phyloP scores from a whole-genome alignment of 257 asterid genomes.

The Nicotiana undulata region DNA sequence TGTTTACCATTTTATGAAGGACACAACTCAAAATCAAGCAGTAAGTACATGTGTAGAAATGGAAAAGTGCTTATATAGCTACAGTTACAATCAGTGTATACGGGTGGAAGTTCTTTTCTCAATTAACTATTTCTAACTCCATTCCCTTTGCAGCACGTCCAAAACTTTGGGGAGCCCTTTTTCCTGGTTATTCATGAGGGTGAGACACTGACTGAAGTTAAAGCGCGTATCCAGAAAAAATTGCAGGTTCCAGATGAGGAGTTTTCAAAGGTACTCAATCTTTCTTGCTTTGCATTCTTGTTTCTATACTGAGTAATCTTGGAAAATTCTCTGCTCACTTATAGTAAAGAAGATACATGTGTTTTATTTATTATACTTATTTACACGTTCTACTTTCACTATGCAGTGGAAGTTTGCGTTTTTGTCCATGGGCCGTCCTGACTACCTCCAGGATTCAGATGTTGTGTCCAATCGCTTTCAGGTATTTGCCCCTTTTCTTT shows the following conservation, averaged over 20 bases:
- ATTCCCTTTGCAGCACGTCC: conserved; percentile 14
- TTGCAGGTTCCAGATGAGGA: conserved; percentile 26
- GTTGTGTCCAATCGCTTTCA: conserved; percentile 60
- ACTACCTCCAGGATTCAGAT: conserved; percentile 70
- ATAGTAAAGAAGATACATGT: neutral
- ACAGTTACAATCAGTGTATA: neutral
- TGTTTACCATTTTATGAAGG: conserved; percentile 23
- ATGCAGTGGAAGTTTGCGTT: conserved; percentile 77
- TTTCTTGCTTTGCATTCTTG: neutral
- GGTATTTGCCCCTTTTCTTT: conserved; percentile 22
- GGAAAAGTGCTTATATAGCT: neutral
- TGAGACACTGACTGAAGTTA: conserved; percentile 17
- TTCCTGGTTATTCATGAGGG: conserved; percentile 21
- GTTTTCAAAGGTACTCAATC: conserved; percentile 20
- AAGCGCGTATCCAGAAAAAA: conserved; percentile 19
- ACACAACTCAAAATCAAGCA: conserved; percentile 20
- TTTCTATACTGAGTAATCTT: neutral
- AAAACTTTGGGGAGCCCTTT: conserved; percentile 27
- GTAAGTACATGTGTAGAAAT: neutral
- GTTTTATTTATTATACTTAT: neutral
- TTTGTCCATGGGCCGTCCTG: conserved; percentile 59
- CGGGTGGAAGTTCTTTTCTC: neutral
- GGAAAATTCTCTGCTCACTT: neutral
- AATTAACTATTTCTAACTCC: neutral
- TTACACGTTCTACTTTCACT: conserved; percentile 2